These are phyloP conservation scores for Quercus aquifolioides DNA, from an alignment of 306 rosid species.

Conservation along the genomic window DNA sequence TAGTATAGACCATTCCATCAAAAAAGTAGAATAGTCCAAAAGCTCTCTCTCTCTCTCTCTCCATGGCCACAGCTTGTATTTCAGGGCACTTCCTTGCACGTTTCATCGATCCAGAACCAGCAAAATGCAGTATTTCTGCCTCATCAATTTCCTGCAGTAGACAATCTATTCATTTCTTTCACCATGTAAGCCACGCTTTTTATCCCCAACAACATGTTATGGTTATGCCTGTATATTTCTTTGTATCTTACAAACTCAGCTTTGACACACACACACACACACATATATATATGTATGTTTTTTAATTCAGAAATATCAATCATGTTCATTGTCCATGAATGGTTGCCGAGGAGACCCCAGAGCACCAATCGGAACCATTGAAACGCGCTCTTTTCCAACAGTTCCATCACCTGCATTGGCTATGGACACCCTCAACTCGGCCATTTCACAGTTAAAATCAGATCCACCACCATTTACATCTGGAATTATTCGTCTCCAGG, in stretches of 20 bases:
- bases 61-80: constrained; percentile 18
- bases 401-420: constrained; percentile 62
- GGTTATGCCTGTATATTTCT: background rate
- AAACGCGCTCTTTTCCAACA: constrained; percentile 46
- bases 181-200: constrained; percentile 16
- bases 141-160: constrained; percentile 5
- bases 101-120: constrained; percentile 16
- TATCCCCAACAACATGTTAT: too few relatives aligned
- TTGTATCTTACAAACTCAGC: background rate
- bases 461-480: constrained; percentile 56
- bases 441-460: constrained; percentile 48
- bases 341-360: constrained; percentile 51
- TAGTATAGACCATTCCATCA: too few relatives aligned
- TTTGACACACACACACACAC: background rate
- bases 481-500: constrained; percentile 71
- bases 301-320: constrained; percentile 28
- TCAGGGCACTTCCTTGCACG: constrained; percentile 20
- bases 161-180: constrained; percentile 27
- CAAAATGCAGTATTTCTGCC: constrained; percentile 17
- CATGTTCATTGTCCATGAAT: constrained; percentile 64
- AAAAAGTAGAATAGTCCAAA: too few relatives aligned
- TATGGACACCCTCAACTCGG: constrained; percentile 49
- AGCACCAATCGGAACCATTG: constrained; percentile 47
- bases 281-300: background rate
- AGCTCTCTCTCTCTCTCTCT: constrained; percentile 1